Evolutionary conservation across 1,284 basidiomycete genomes (phyloP).

Genomic region (Cystobasidium pallidum): DNA sequence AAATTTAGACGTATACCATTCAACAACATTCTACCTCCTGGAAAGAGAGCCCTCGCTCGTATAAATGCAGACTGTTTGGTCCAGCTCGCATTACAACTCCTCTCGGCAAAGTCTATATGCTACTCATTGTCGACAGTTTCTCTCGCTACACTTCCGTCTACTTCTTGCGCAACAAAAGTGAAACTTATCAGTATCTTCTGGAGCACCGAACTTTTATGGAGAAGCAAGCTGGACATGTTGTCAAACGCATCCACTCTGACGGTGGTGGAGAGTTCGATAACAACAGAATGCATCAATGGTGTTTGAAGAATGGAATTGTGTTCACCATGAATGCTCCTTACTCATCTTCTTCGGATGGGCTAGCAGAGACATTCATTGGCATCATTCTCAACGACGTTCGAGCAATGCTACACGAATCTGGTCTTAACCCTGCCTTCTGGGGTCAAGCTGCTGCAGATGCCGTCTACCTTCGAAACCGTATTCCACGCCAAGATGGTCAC

Average conservation of each 20-base stretch:
- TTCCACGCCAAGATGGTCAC: background rate
- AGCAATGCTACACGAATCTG: background rate
- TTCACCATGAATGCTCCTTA: constrained; percentile 10
- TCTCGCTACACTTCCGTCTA: constrained; percentile 7
- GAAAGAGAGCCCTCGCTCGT: constrained; percentile 8
- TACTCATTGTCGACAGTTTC: constrained; percentile 8
- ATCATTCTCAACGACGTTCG: constrained; percentile 16
- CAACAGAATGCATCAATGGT: background rate
- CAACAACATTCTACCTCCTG: constrained; percentile 1
- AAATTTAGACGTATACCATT: constrained; percentile 25
- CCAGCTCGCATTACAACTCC: constrained; percentile 16
- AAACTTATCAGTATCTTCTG: background rate
- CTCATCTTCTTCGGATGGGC: background rate
- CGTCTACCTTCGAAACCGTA: constrained; percentile 12
- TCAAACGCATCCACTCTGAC: too few relatives aligned
- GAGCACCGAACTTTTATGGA: too few relatives aligned
- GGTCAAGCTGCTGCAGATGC: constrained; percentile 7
- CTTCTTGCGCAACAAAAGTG: constrained; percentile 13
- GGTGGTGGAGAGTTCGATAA: constrained; percentile 29
- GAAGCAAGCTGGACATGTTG: too few relatives aligned
- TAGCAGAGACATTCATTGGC: constrained; percentile 15
- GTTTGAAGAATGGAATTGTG: constrained; percentile 2
- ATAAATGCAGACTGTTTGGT: constrained; percentile 35
- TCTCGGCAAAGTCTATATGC: constrained; percentile 19
- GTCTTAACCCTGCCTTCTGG: constrained; percentile 5